Evolutionary conservation across 2,329 filamentous ascomycete species (phyloP).

Genomic region (Fusarium robinianum): DNA sequence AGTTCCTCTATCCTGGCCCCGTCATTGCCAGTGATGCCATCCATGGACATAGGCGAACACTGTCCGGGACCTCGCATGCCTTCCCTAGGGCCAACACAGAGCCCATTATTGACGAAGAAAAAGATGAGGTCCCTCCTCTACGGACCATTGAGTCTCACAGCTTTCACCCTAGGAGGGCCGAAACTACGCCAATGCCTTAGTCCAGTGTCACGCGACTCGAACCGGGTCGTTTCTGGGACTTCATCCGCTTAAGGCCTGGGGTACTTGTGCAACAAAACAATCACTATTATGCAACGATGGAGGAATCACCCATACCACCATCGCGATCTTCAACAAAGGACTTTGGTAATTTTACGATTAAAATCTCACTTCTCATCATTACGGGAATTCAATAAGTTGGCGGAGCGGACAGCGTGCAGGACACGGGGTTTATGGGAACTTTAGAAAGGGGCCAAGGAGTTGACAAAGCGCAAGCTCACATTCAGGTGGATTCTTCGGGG

Average conservation of each 20-base stretch:
- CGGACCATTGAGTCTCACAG: conserved; percentile 33
- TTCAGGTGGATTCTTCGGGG: not conserved
- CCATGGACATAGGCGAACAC: conserved; percentile 35
- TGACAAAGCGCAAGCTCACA: conserved; percentile 17
- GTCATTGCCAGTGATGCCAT: conserved; percentile 40
- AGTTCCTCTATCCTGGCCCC: conserved; percentile 56
- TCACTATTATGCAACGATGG: too few relatives aligned
- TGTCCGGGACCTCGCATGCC: conserved; percentile 34
- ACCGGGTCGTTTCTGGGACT: too few relatives aligned
- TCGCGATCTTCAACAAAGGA: too few relatives aligned
- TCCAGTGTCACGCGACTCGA: not conserved
- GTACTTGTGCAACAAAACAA: too few relatives aligned
- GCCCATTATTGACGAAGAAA: conserved; percentile 36
- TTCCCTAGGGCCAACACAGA: conserved; percentile 36
- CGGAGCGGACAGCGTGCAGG: conserved; percentile 11
- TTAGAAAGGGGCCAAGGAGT: conserved; percentile 1
- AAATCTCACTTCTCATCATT: too few relatives aligned
- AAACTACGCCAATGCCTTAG: conserved; percentile 35
- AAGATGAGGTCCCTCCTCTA: conserved; percentile 34
- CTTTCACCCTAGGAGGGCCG: conserved; percentile 34
- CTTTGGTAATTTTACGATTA: too few relatives aligned
- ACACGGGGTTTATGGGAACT: conserved; percentile 16
- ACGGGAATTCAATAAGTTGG: too few relatives aligned
- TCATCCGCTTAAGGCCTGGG: too few relatives aligned
- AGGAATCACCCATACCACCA: too few relatives aligned